Evolutionary conservation across 179 eudicot genomes (phyloP).

Genomic region (Carnegiea gigantea): DNA sequence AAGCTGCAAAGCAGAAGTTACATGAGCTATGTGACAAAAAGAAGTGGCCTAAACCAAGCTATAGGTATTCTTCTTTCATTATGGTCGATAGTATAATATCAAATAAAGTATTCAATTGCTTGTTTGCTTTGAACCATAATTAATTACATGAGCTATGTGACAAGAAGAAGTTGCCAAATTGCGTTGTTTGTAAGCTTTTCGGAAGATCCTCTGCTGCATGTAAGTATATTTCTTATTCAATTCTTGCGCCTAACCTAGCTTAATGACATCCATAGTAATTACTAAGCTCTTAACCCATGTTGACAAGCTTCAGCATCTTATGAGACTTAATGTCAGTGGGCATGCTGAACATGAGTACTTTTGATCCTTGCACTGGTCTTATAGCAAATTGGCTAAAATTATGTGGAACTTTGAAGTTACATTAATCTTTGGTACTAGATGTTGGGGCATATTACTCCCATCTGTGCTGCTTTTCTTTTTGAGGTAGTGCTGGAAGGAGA

Average conservation of each 20-base stretch:
- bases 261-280: background rate
- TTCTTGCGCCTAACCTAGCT: background rate
- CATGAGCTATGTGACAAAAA: slow-evolving; percentile 63
- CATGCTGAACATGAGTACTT: too few species aligned
- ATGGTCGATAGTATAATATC: background rate
- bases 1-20: slow-evolving; percentile 68
- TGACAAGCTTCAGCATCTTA: too few species aligned
- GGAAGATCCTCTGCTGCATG: background rate
- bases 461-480: too few species aligned
- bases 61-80: slow-evolving; percentile 45
- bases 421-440: too few species aligned
- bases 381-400: too few species aligned
- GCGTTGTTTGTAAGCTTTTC: background rate
- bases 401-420: too few species aligned
- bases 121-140: background rate
- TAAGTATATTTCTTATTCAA: background rate
- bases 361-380: too few species aligned
- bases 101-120: background rate
- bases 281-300: background rate
- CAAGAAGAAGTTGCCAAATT: background rate
- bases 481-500: background rate
- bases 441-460: too few species aligned
- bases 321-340: too few species aligned
- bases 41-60: slow-evolving; percentile 74
- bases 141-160: background rate